A percentile compares a stretch with the other conserved stretches of the same genome.
phyloP scores from a whole-genome alignment of 179 eudicot species.

The Pouteria campechiana region DNA sequence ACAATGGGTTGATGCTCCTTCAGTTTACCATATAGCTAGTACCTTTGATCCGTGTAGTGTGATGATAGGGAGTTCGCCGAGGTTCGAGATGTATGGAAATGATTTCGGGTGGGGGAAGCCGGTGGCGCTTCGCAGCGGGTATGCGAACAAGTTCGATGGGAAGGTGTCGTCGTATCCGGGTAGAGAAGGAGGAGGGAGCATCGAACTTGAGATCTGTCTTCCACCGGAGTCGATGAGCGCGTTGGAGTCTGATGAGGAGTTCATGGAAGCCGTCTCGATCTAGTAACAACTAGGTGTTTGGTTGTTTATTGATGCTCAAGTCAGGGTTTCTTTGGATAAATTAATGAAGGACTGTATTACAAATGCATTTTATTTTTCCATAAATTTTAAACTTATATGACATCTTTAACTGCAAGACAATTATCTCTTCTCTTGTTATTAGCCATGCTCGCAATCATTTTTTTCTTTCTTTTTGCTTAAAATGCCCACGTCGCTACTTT shows the following conservation, averaged over 20 bases:
- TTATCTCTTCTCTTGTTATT: no score
- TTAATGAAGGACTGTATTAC: no score
- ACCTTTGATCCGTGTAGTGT: conserved; percentile 15
- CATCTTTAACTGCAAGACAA: no score
- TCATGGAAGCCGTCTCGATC: conserved; percentile 4
- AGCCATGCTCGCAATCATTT: no score
- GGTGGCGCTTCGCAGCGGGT: conserved; percentile 21
- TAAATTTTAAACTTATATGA: no score
- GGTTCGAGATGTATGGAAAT: conserved; percentile 25
- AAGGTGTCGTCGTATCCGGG: conserved; percentile 22
- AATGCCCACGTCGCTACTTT: no score
- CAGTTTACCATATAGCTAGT: not conserved
- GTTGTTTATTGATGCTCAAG: no score
- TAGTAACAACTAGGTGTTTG: conserved; percentile 11
- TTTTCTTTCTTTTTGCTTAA: no score
- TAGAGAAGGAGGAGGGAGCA: conserved; percentile 16
- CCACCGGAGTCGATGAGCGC: conserved; percentile 14
- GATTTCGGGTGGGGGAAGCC: conserved; percentile 29
- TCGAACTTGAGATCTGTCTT: conserved; percentile 25
- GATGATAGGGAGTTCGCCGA: conserved; percentile 26
- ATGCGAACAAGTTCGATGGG: conserved; percentile 28
- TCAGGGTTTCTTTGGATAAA: no score
- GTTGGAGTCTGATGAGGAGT: conserved; percentile 16
- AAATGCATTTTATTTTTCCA: no score
- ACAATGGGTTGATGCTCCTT: conserved; percentile 9